Conservation (phyloP, 345 rosid genomes). For the Eucalyptus curtisii region DNA sequence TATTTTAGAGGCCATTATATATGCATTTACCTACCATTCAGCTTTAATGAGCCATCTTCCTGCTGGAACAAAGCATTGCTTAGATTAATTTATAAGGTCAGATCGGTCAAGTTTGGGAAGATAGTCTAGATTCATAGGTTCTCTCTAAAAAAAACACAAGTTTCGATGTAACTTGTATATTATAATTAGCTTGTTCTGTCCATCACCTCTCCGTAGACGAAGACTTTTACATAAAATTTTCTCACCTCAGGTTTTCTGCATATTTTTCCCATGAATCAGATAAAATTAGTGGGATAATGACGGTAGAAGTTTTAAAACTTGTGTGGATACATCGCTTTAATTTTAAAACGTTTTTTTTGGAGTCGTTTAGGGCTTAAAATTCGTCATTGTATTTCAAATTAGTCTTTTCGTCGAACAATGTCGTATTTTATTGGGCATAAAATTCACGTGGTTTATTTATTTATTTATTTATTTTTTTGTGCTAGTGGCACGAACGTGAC, state of each 20-base stretch:
- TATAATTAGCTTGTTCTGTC: neutral
- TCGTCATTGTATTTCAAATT: neutral
- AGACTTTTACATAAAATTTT: neutral
- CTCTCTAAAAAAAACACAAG: neutral
- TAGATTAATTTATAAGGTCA: neutral
- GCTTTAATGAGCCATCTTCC: neutral
- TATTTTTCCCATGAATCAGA: neutral
- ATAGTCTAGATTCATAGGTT: neutral
- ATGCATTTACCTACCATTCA: neutral
- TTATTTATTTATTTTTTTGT: neutral
- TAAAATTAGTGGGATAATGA: neutral
- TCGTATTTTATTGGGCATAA: neutral
- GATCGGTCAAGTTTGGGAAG: neutral
- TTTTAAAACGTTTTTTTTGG: neutral
- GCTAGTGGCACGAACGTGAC: neutral
- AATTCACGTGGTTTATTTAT: neutral
- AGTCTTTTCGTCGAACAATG: neutral
- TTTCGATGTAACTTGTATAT: neutral
- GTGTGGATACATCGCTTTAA: neutral
- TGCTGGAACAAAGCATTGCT: neutral
- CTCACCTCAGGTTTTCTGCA: neutral
- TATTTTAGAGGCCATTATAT: neutral
- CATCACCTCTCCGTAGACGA: neutral
- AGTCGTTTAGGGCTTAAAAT: neutral
- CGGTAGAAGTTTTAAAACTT: neutral